Evolutionary conservation across 2,329 filamentous ascomycete species (phyloP).

Genomic region (Colletotrichum tanaceti): DNA sequence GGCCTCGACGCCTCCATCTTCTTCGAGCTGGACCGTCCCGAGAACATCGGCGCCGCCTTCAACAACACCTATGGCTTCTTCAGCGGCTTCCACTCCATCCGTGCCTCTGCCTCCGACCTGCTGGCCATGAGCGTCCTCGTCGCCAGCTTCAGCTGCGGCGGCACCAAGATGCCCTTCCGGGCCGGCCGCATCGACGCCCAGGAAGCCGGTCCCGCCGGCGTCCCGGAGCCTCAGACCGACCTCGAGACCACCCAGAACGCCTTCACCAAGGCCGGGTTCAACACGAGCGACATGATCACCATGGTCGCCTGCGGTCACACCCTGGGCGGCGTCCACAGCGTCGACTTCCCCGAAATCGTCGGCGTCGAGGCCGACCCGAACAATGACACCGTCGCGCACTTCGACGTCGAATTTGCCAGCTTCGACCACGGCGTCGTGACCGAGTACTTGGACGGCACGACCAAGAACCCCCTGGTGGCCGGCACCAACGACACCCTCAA

Average conservation of each 20-base stretch:
- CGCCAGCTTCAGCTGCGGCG: slow-evolving; percentile 43
- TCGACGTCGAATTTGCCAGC: slow-evolving; percentile 56
- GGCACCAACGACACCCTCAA: slow-evolving; percentile 51
- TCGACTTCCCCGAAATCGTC: slow-evolving; percentile 54
- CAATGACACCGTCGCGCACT: slow-evolving; percentile 49
- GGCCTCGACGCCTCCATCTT: slow-evolving; percentile 45
- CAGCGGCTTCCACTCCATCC: slow-evolving; percentile 40
- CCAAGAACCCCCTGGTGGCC: slow-evolving; percentile 57
- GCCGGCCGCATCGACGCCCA: slow-evolving; percentile 48
- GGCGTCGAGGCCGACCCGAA: slow-evolving; percentile 37
- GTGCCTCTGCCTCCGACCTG: slow-evolving; percentile 44
- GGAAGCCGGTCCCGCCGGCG: slow-evolving; percentile 47
- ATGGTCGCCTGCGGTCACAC: slow-evolving; percentile 53
- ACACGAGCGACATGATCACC: slow-evolving; percentile 50
- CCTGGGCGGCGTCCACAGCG: slow-evolving; percentile 57
- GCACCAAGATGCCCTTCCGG: slow-evolving; percentile 45
- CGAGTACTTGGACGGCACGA: slow-evolving; percentile 56
- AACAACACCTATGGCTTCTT: slow-evolving; percentile 47
- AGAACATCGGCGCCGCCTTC: slow-evolving; percentile 44
- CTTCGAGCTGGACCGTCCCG: slow-evolving; percentile 43
- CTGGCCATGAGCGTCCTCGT: slow-evolving; percentile 44
- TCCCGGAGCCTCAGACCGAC: slow-evolving; percentile 48
- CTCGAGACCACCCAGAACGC: slow-evolving; percentile 44
- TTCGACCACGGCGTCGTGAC: slow-evolving; percentile 59
- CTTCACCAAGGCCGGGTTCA: slow-evolving; percentile 50